Base-by-base conservation (phyloP, 352 stramenopile genomes). In the Globisporangium mamillatum region DNA sequence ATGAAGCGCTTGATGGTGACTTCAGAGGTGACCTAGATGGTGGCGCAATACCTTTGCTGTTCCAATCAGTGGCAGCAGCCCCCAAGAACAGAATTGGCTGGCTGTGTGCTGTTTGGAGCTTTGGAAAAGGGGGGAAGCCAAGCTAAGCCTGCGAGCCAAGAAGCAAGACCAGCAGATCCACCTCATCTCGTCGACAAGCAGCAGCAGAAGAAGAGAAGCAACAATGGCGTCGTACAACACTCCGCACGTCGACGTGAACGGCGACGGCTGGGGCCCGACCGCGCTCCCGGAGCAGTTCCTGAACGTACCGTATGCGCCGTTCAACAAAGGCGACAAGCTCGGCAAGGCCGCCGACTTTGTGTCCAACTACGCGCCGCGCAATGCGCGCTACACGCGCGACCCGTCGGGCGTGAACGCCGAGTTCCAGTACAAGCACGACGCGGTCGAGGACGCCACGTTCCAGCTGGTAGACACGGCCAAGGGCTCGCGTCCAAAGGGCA, bases 301-400 rank as follows among this genome's bases (percentile, higher is more conserved):
- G 25, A 88, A 96, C 69, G 80, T 99, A 32, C 97, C 97, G 8
- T 99, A 98, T 73, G 90, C 93, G 48, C 94, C 95, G 3, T 99
- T 99, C 76, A 97, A 97, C 68, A 97, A 98, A 71, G 93, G 87
- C 44, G 96, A 99, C 84, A 96, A 97, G 71, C 79, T 98, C 10
- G 95, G 95, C 27, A 94, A 97, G 54, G 93, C 85, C 16, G 96
- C 97, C 48, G 97, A 99, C 82, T 99, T 98, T 66, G 83, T 91
- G 32, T 91, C 81, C 36, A 93, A 84, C 69, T 93, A 92, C 55
- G 84, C 76, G 66, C 77, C 77, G 16, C 81, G 84, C 60, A 79
- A 77, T 59, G 72, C 67, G 27, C 81, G 75, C 38, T 89, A 86
- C 57, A 64, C 70, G n/a, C 79, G 88, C 52, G 82, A 94, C 69